A percentile compares a stretch with the other conserved stretches of the same genome.
These are phyloP conservation scores for Pisolithus albus DNA, from an alignment of 768 basidiomycete genomes.

Conservation along the genomic window DNA sequence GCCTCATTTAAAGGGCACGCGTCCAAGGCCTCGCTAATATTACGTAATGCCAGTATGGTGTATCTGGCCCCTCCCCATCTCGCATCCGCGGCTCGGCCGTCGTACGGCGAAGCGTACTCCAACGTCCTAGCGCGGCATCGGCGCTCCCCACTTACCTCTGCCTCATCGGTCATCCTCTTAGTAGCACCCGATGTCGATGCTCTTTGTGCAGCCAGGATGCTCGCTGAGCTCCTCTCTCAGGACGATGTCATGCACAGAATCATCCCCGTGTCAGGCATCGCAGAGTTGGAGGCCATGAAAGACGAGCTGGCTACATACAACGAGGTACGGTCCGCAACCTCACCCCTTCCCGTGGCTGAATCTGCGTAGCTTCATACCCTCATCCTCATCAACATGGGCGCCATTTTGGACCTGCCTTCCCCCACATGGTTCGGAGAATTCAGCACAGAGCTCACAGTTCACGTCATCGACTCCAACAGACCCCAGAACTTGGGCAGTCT, in stretches of 20 bases:
- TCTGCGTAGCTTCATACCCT: conserved; percentile 70
- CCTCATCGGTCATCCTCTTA: conserved; percentile 78
- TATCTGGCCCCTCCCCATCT: conserved; percentile 68
- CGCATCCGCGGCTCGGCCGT: conserved; percentile 48
- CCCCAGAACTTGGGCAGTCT: conserved; percentile 86
- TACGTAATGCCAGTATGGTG: no score
- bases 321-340: conserved; percentile 44
- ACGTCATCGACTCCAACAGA: conserved; percentile 91
- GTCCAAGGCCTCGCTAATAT: no score
- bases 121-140: conserved; percentile 67
- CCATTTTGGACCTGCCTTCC: conserved; percentile 75
- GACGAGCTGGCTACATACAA: conserved; percentile 58
- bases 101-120: conserved; percentile 69
- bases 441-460: conserved; percentile 55
- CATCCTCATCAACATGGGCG: conserved; percentile 88
- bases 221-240: conserved; percentile 82
- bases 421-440: conserved; percentile 74
- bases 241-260: conserved; percentile 91
- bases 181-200: conserved; percentile 91
- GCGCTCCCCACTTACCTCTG: conserved; percentile 67
- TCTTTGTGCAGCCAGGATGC: conserved; percentile 84
- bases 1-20: background rate
- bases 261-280: conserved; percentile 82
- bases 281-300: conserved; percentile 60
- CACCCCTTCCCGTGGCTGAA: conserved; percentile 1